phyloP scores from a whole-genome alignment of 495 filamentous ascomycete species.

The Penicillium angulare region DNA sequence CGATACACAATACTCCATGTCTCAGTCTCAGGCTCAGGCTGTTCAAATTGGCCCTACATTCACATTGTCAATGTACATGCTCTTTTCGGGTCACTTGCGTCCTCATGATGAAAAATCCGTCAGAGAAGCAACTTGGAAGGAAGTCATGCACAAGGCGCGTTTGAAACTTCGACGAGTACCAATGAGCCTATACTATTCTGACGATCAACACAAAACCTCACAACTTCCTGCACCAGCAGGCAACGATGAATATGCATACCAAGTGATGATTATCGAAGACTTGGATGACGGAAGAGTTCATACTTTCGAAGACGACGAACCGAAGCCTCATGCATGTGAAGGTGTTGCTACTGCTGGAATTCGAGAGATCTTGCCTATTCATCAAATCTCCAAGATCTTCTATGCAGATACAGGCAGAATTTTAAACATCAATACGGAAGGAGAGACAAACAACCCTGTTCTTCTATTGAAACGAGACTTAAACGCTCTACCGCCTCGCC shows the following conservation, averaged over 20 bases:
- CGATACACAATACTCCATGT: constrained; percentile 76
- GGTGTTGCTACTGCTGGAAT: constrained; percentile 74
- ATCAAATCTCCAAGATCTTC: constrained; percentile 94
- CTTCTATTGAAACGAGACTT: constrained; percentile 83
- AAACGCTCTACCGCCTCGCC: constrained; percentile 68
- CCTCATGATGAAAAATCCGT: constrained; percentile 61
- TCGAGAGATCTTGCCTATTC: constrained; percentile 78
- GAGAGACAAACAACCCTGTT: constrained; percentile 80
- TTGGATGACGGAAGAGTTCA: constrained; percentile 89
- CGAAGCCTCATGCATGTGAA: constrained; percentile 63
- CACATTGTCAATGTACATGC: constrained; percentile 91
- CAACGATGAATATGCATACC: constrained; percentile 79
- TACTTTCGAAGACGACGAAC: constrained; percentile 65
- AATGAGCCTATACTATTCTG: constrained; percentile 35
- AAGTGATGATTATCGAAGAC: constrained; percentile 87
- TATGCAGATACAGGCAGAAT: constrained; percentile 96
- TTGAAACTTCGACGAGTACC: constrained; percentile 71
- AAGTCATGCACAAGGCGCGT: constrained; percentile 92
- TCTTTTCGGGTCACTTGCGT: constrained; percentile 78
- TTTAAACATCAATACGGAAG: constrained; percentile 79
- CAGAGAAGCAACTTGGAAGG: constrained; percentile 89
- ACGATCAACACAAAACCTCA: constrained; percentile 6
- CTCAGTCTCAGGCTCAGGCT: constrained; percentile 56
- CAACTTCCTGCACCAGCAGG: constrained; percentile 50
- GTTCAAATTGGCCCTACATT: constrained; percentile 90